These are phyloP conservation scores for Glonium stellatum DNA, from an alignment of 495 filamentous ascomycete species.

Conservation along the genomic window DNA sequence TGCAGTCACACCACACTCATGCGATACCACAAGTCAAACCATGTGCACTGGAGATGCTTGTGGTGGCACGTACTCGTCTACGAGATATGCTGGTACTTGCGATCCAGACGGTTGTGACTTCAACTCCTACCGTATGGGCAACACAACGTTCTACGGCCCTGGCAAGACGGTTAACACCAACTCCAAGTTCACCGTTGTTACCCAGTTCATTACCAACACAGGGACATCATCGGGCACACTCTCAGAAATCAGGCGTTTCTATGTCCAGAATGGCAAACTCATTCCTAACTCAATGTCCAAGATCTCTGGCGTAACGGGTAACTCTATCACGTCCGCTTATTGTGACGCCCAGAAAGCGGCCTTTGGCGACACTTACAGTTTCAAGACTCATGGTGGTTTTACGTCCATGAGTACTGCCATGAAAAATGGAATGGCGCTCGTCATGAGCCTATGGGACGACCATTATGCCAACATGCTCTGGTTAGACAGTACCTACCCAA, in stretches of 20 bases:
- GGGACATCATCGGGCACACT: too few relatives aligned
- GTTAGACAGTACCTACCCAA: too few relatives aligned
- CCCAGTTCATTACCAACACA: conserved; percentile 56
- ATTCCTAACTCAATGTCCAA: conserved; percentile 54
- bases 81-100: conserved; percentile 46
- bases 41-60: conserved; percentile 30
- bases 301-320: conserved; percentile 41
- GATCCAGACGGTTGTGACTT: conserved; percentile 59
- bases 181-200: conserved; percentile 57
- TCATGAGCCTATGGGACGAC: conserved; percentile 75
- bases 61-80: conserved; percentile 44
- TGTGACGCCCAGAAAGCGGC: conserved; percentile 54
- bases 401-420: conserved; percentile 51
- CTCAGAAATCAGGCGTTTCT: conserved; percentile 55
- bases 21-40: conserved; percentile 21
- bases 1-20: conserved; percentile 34
- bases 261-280: conserved; percentile 54
- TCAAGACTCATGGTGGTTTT: conserved; percentile 55
- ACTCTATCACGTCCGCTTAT: conserved; percentile 54
- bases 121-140: conserved; percentile 56
- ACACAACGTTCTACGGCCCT: conserved; percentile 49
- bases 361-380: conserved; percentile 56
- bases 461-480: conserved; percentile 73
- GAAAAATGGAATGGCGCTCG: conserved; percentile 58
- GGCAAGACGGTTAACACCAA: conserved; percentile 52